These are phyloP conservation scores for Dactylellina drechsleri DNA, from an alignment of 2,329 filamentous ascomycete genomes.

Conservation along the genomic window DNA sequence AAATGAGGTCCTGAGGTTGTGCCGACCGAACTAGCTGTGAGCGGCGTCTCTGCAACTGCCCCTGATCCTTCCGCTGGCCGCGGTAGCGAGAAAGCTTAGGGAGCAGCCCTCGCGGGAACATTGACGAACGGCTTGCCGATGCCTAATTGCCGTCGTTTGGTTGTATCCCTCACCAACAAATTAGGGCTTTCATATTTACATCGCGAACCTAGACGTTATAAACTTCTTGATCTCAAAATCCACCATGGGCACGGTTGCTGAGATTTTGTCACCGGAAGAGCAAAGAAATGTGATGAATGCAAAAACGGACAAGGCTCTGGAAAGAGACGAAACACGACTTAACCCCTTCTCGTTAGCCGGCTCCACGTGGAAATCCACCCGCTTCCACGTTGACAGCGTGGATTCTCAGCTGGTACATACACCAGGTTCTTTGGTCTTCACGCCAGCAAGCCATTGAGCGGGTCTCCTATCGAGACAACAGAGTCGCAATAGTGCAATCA, in stretches of 20 bases:
- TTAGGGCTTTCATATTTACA: background rate
- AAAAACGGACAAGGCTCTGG: conserved; percentile 6
- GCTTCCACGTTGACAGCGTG: conserved; percentile 29
- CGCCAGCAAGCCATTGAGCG: conserved; percentile 7
- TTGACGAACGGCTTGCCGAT: conserved; percentile 27
- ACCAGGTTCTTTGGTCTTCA: conserved; percentile 20
- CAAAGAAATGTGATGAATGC: conserved; percentile 23
- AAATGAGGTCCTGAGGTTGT: conserved; percentile 11
- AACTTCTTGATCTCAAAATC: background rate
- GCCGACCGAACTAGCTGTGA: background rate
- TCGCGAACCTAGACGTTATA: too few relatives aligned
- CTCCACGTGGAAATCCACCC: conserved; percentile 40
- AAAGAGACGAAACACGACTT: conserved; percentile 40
- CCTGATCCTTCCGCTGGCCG: conserved; percentile 33
- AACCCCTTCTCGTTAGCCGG: conserved; percentile 38
- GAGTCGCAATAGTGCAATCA: conserved; percentile 16
- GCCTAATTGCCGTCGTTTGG: conserved; percentile 20
- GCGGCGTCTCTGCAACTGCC: conserved; percentile 17
- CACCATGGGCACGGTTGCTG: background rate
- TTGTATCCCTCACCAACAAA: background rate
- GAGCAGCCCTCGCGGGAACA: conserved; percentile 21
- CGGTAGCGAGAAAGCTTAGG: conserved; percentile 29
- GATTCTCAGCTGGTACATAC: conserved; percentile 19
- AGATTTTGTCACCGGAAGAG: background rate
- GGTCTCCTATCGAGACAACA: conserved; percentile 32